These are phyloP conservation scores for Magnusiomyces sp. DNA, from an alignment of 1,139 yeast genomes.

Conservation along the genomic window DNA sequence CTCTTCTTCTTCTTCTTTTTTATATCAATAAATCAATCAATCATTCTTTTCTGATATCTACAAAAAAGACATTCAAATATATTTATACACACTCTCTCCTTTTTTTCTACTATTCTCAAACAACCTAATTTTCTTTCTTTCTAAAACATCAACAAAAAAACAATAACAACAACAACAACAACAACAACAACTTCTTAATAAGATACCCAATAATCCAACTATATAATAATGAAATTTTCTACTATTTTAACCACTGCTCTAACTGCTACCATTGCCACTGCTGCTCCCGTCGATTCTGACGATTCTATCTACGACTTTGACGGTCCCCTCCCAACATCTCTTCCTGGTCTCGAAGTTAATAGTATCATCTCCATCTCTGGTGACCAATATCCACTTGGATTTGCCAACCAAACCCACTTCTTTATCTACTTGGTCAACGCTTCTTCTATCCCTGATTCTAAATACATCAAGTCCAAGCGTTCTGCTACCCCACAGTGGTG, in stretches of 20 bases:
- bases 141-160: too few species aligned
- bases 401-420: neutral
- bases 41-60: too few species aligned
- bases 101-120: too few species aligned
- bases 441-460: neutral
- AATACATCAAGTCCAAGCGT: neutral
- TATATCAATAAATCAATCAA: too few species aligned
- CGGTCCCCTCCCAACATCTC: slow-evolving; percentile 2
- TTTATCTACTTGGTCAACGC: neutral
- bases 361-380: neutral
- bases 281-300: slow-evolving; percentile 3
- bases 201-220: too few species aligned
- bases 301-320: neutral
- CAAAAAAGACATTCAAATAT: too few species aligned
- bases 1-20: too few species aligned
- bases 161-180: too few species aligned
- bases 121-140: too few species aligned
- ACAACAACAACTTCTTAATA: too few species aligned
- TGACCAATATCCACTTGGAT: neutral
- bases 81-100: too few species aligned
- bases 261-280: slow-evolving; percentile 11
- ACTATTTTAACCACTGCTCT: neutral
- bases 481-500: neutral
- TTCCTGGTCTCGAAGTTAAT: neutral
- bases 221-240: slow-evolving; percentile 1